These are phyloP conservation scores for Barnettozyma pratensis DNA, from an alignment of 805 yeast species.

Conservation along the genomic window DNA sequence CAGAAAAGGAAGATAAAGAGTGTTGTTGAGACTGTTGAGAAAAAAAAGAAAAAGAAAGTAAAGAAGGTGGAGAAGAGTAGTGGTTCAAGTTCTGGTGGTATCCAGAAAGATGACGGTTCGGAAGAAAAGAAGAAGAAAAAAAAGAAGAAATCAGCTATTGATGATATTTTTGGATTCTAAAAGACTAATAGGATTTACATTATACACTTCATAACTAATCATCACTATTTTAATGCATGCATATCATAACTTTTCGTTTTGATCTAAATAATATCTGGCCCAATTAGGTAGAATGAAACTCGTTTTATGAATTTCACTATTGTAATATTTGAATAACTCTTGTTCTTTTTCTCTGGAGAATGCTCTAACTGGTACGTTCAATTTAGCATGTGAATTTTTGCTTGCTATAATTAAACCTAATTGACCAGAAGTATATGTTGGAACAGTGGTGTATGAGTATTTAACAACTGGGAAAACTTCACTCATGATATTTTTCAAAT, in stretches of 20 bases:
- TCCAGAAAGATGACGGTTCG: constrained; percentile 10
- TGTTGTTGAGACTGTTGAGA: not conserved
- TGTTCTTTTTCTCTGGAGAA: constrained; percentile 41
- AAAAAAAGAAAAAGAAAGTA: constrained; percentile 14
- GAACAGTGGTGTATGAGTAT: constrained; percentile 78
- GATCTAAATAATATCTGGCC: constrained; percentile 43
- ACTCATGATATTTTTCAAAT: constrained; percentile 42
- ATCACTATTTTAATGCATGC: not conserved
- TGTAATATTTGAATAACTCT: constrained; percentile 58
- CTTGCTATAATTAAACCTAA: constrained; percentile 73
- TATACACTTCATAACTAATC: not conserved
- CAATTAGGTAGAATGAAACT: constrained; percentile 77
- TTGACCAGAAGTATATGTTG: constrained; percentile 86
- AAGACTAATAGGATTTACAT: constrained; percentile 14
- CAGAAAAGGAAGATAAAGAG: not conserved
- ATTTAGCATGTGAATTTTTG: constrained; percentile 41
- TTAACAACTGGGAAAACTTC: constrained; percentile 56
- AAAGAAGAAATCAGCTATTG: constrained; percentile 55
- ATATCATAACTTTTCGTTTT: not conserved
- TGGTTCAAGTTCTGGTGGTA: constrained; percentile 6
- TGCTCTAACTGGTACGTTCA: constrained; percentile 48
- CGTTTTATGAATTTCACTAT: constrained; percentile 57
- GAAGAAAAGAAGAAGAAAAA: constrained; percentile 34
- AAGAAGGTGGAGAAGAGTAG: not conserved
- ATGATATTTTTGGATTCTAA: constrained; percentile 55